Conservation (phyloP, 192 early-diverging fungal species). For the Phycomyces nitens region DNA sequence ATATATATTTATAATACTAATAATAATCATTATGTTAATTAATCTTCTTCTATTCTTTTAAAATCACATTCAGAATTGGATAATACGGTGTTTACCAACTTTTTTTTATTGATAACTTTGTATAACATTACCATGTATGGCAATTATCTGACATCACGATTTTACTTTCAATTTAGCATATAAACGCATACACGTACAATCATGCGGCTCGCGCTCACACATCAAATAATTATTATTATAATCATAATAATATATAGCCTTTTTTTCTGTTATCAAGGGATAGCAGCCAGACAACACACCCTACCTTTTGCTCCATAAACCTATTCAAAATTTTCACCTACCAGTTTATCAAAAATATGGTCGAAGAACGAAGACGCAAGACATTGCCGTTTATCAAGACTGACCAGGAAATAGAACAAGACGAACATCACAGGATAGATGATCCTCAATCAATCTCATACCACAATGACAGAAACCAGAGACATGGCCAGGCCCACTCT, state of each 20-base stretch:
- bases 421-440: background rate
- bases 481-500: background rate
- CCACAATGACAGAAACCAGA: background rate
- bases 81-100: too few relatives aligned
- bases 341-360: background rate
- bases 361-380: conserved; percentile 8
- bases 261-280: background rate
- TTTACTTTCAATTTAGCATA: background rate
- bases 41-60: too few relatives aligned
- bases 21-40: too few relatives aligned
- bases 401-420: conserved; percentile 14
- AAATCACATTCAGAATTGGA: too few relatives aligned
- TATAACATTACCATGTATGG: background rate
- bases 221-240: too few relatives aligned
- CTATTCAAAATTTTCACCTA: background rate
- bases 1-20: too few relatives aligned
- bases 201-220: too few relatives aligned
- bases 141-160: conserved; percentile 1
- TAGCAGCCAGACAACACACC: too few relatives aligned
- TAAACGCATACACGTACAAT: too few relatives aligned
- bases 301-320: too few relatives aligned
- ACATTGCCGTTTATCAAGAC: conserved; percentile 13
- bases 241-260: background rate
- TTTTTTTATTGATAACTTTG: too few relatives aligned
- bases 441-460: background rate